Base-by-base conservation (phyloP, 148 eudicot species). In the Agrostemma githago region DNA sequence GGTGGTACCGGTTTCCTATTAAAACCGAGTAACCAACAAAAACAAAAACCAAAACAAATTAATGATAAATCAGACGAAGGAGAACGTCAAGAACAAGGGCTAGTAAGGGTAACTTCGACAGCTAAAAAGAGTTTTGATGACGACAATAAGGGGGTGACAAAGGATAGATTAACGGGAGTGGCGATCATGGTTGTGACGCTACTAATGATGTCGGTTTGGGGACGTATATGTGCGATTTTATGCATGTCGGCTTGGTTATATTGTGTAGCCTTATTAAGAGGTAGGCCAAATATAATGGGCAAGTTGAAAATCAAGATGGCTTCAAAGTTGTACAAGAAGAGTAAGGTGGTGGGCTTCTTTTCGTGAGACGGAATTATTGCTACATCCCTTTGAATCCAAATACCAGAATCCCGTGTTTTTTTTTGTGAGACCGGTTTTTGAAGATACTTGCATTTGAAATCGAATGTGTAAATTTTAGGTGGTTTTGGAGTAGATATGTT, bases 141-240 rank as follows among this genome's bases (percentile, higher is more conserved):
- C 0, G 0, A 2, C 5, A 38, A 71, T 38, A 77, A 77, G 42
- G 70, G 59, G 38, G 70, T 67, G 38, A 68, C 51, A 10, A 67
- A 73, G 54, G 81, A 78, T 38, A 67, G 77, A 5, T 46, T 78
- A 12, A 8, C 53, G 0, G 81, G 73, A 16, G 34, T 73, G 5
- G 42, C 73, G 1, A 61, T 68, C 2, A 63, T 81, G 74, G 63
- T 77, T 17, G 39, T 58, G 40, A 67, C 59, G 62, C 34, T 81
- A 2, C 42, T 62, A 1, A 72, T 73, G 38, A 67, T 81, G 83
- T 56, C 68, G 17, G 43, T 77, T 26, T 81, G 77, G 79, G 83
- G 83, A 4, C 58, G 70, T n/a, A 67, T 81, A 34, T 81, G 77
- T 10, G 83, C 83, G 16, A 81, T 81, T 54, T 19, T 81, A 39